Percentiles rank a stretch among this genome's conserved stretches.
phyloP scores from a whole-genome alignment of 2,329 filamentous ascomycete species.

The Cryoendolithus antarcticus region DNA sequence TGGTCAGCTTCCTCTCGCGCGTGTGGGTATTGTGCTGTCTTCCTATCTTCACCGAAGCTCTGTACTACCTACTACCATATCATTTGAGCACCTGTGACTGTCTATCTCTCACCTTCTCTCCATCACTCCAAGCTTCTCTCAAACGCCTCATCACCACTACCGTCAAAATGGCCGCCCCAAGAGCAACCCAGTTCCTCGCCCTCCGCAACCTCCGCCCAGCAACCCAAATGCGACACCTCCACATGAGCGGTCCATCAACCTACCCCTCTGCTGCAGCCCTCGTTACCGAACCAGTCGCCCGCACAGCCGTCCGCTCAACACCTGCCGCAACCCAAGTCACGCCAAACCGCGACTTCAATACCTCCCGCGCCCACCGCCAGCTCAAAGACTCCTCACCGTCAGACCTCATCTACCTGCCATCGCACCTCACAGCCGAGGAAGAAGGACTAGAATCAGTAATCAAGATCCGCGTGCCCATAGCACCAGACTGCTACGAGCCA shows the following conservation, averaged over 20 bases:
- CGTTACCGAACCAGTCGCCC: conserved; percentile 38
- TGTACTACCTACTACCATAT: too few relatives aligned
- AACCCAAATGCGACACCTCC: conserved; percentile 36
- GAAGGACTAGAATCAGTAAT: conserved; percentile 9
- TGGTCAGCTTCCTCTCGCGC: too few relatives aligned
- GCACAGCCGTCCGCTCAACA: conserved; percentile 30
- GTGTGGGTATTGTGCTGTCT: too few relatives aligned
- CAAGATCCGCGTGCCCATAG: conserved; percentile 20
- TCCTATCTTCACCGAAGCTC: too few relatives aligned
- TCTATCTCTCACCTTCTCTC: too few relatives aligned
- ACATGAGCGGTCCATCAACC: conserved; percentile 49
- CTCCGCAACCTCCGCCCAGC: conserved; percentile 29
- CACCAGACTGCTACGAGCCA: conserved; percentile 14
- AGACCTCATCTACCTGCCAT: conserved; percentile 50
- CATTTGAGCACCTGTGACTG: too few relatives aligned
- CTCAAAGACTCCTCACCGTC: conserved; percentile 48
- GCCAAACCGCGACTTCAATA: conserved; percentile 47
- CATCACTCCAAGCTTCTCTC: background rate
- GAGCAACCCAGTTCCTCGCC: conserved; percentile 30
- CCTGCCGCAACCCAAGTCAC: conserved; percentile 37
- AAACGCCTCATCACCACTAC: background rate
- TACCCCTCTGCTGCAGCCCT: conserved; percentile 38
- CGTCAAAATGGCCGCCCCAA: conserved; percentile 29
- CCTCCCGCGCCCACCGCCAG: conserved; percentile 43
- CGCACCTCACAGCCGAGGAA: conserved; percentile 7